These are phyloP conservation scores for Ophiostoma sp. DNA, from an alignment of 2,329 filamentous ascomycete species.

Conservation along the genomic window DNA sequence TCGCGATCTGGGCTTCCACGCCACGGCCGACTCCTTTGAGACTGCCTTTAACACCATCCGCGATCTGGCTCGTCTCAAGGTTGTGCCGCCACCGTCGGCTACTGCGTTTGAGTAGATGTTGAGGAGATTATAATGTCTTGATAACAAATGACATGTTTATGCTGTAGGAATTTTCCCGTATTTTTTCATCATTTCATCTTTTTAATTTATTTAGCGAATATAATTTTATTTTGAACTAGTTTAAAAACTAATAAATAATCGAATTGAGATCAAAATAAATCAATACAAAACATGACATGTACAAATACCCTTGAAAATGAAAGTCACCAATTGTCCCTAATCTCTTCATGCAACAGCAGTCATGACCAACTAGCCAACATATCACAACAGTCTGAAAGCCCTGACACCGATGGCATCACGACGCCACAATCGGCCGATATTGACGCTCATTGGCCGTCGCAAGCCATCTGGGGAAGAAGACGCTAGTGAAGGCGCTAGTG, in stretches of 20 bases:
- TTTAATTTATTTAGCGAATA: too few relatives aligned
- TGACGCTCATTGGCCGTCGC: neutral
- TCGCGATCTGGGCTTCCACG: constrained; percentile 38
- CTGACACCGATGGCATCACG: neutral
- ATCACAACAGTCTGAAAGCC: neutral
- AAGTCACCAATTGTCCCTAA: too few relatives aligned
- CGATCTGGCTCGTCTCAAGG: constrained; percentile 29
- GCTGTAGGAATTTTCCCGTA: too few relatives aligned
- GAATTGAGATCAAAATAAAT: too few relatives aligned
- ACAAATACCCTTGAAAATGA: too few relatives aligned
- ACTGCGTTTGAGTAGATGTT: neutral
- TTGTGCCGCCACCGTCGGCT: constrained; percentile 20
- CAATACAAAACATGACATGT: too few relatives aligned
- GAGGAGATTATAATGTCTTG: neutral
- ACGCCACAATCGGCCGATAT: neutral
- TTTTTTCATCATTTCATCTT: too few relatives aligned
- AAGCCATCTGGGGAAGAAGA: constrained; percentile 3
- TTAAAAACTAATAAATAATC: too few relatives aligned
- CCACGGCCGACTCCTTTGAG: constrained; percentile 38
- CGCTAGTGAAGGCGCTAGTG: neutral
- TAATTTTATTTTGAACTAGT: too few relatives aligned
- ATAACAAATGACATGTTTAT: too few relatives aligned
- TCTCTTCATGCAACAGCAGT: too few relatives aligned
- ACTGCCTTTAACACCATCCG: constrained; percentile 29
- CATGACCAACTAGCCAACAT: neutral